A percentile compares a stretch with the other conserved stretches of the same genome.
These are phyloP conservation scores for Rhizopogon vinicolor DNA, from an alignment of 768 basidiomycete species.

Conservation along the genomic window DNA sequence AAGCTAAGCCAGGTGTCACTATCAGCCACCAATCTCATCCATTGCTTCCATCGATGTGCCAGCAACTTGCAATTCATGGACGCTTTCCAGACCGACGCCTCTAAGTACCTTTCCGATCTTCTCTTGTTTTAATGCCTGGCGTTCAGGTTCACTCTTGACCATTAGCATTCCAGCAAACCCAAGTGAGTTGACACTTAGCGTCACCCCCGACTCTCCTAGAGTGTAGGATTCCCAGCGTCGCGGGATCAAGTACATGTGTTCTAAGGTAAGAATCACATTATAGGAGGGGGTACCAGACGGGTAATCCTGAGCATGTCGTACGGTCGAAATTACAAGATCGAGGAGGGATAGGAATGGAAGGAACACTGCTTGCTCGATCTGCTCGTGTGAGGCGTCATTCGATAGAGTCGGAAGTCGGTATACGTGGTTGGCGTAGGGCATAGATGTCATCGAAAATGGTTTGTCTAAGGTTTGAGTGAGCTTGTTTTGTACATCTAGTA, in stretches of 20 bases:
- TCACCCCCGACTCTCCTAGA: constrained; percentile 47
- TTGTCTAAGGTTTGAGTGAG: constrained; percentile 41
- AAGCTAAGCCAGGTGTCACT: background rate
- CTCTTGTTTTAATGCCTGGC: constrained; percentile 62
- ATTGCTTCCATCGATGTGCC: constrained; percentile 37
- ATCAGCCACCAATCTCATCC: constrained; percentile 9
- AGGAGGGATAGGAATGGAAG: constrained; percentile 66
- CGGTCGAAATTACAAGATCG: constrained; percentile 70
- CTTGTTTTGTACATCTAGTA: constrained; percentile 6
- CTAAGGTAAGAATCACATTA: constrained; percentile 76
- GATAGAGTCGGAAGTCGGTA: constrained; percentile 40
- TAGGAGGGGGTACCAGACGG: constrained; percentile 69
- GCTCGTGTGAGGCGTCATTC: constrained; percentile 21
- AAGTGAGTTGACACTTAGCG: constrained; percentile 76
- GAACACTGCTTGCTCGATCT: constrained; percentile 50
- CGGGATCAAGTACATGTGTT: constrained; percentile 86
- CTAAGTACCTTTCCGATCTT: constrained; percentile 59
- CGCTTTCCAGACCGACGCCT: constrained; percentile 60
- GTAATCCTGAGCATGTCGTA: constrained; percentile 62
- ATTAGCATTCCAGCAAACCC: constrained; percentile 90
- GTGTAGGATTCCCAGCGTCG: constrained; percentile 59
- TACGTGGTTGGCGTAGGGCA: constrained; percentile 83
- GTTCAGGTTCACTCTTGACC: constrained; percentile 76
- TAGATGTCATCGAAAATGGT: constrained; percentile 60
- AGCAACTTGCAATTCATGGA: constrained; percentile 61